These are phyloP conservation scores for Rubus parviflorus DNA, from an alignment of 306 rosid genomes.

Conservation along the genomic window DNA sequence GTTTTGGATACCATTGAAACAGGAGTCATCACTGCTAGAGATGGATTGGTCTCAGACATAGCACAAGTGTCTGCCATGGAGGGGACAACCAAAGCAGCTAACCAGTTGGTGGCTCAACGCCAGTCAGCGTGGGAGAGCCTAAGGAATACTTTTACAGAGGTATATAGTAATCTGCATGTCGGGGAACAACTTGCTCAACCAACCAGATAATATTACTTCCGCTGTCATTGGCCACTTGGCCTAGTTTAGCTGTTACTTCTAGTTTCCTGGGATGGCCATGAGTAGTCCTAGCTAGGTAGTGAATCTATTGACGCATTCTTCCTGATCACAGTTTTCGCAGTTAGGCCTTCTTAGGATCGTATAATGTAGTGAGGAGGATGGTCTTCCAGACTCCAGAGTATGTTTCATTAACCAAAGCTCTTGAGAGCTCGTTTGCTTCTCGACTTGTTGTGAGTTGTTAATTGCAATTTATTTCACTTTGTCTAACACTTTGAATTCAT, in stretches of 20 bases:
- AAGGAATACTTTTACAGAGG: neutral
- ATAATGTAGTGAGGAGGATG: neutral
- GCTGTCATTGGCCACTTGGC: neutral
- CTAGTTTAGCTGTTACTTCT: too few species aligned
- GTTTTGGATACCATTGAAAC: neutral
- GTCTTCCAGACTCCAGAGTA: neutral
- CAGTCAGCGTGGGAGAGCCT: slow-evolving; percentile 4
- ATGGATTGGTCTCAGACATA: slow-evolving; percentile 1
- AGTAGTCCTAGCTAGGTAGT: slow-evolving; percentile 1
- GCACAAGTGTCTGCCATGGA: slow-evolving; percentile 13
- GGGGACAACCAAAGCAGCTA: neutral
- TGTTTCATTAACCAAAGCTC: slow-evolving; percentile 4
- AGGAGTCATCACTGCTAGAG: slow-evolving; percentile 8
- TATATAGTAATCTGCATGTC: neutral
- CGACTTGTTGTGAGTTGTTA: neutral
- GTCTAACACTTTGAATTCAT: neutral
- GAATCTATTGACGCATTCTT: slow-evolving; percentile 1
- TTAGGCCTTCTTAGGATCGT: neutral
- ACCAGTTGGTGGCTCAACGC: neutral
- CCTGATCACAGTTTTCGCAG: slow-evolving; percentile 4
- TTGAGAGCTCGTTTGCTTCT: slow-evolving; percentile 3
- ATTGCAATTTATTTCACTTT: neutral
- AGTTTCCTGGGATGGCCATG: slow-evolving; percentile 6
- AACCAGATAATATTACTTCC: neutral
- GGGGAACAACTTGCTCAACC: slow-evolving; percentile 4